These are phyloP conservation scores for Rhytidhysteron rufulum DNA, from an alignment of 2,329 filamentous ascomycete genomes.

Conservation along the genomic window DNA sequence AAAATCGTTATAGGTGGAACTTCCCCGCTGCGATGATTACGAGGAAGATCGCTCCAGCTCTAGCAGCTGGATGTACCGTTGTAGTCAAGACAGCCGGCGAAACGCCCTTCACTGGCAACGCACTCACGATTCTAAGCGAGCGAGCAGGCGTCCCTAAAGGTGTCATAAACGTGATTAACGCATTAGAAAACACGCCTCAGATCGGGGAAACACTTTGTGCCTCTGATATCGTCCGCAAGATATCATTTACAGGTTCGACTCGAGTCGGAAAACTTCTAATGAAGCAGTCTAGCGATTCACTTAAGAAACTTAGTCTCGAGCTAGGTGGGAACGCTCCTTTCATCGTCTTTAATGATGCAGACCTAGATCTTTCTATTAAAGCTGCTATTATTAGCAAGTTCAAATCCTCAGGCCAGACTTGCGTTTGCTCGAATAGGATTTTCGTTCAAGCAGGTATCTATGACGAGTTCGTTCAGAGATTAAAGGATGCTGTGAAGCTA, in stretches of 20 bases:
- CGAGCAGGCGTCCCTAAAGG: slow-evolving; percentile 86
- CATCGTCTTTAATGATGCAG: slow-evolving; percentile 94
- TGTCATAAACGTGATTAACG: slow-evolving; percentile 84
- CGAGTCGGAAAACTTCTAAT: slow-evolving; percentile 72
- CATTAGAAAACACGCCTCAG: slow-evolving; percentile 72
- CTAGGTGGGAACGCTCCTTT: slow-evolving; percentile 94
- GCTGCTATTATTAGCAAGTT: slow-evolving; percentile 88
- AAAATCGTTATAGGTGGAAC: slow-evolving; percentile 60
- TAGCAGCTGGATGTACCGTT: slow-evolving; percentile 93
- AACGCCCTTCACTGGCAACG: slow-evolving; percentile 86
- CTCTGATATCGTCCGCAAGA: slow-evolving; percentile 73
- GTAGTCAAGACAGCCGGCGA: slow-evolving; percentile 89
- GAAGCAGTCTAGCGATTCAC: slow-evolving; percentile 78
- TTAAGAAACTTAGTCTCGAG: slow-evolving; percentile 86
- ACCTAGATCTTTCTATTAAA: slow-evolving; percentile 77
- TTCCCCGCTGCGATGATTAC: slow-evolving; percentile 57
- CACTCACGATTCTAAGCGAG: slow-evolving; percentile 78
- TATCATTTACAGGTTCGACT: slow-evolving; percentile 85
- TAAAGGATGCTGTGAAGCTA: slow-evolving; percentile 66
- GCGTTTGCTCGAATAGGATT: slow-evolving; percentile 74
- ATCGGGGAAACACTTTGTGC: slow-evolving; percentile 76
- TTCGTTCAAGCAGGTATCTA: slow-evolving; percentile 77
- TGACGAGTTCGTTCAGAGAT: slow-evolving; percentile 65
- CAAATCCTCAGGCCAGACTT: slow-evolving; percentile 91
- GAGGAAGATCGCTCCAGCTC: slow-evolving; percentile 56